Evolutionary conservation across 2,329 filamentous ascomycete species (phyloP), one percentile per base, ranked within the genome.

Genomic region (Penicillium sumatraense): DNA sequence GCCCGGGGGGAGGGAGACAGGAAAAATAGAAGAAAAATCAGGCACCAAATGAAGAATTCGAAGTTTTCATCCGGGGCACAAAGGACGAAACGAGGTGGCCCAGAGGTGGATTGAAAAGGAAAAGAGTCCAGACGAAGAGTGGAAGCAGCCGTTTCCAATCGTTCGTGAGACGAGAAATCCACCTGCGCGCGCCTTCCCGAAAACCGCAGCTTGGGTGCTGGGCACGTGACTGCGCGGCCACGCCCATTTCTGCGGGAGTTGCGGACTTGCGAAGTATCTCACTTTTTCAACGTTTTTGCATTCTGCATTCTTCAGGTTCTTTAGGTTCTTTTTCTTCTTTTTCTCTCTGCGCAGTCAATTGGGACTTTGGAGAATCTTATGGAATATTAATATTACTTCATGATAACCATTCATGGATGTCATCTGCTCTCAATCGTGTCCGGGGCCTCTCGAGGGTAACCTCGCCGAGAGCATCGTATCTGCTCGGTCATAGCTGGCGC

Each of bases 391-490:
- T 51, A 51, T 51, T 65, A 54, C 57, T 61, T 48, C 57, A 64
- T 67, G 64, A 67, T 62, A 53, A 64, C 63, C n/a, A 58, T 74
- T 74, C 67, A 75, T 75, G 73, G 73, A 75, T 75, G 73, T 75
- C 73, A 75, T 73, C 69, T 59, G 72, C 67, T 64, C 66, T 70
- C 58, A 73, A 69, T 69, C 66, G 74, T 74, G 71, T 63, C 58
- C 66, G 68, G 60, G 66, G 67, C 66, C 68, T 68, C 68, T 71
- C 66, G 68, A 67, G 71, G 68, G 64, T 68, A 61, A 61, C 63
- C 57, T 71, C 70, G 68, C 61, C 72, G 61, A 73, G 67, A 68
- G 63, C 69, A 60, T 64, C 67, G 60, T 67, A 68, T 49, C 60
- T 66, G 61, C 49, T 66, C 49, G 60, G 61, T 59, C 63, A 57